Evolutionary conservation across 805 yeast genomes (phyloP), one percentile per base, ranked within the genome.

Genomic region (Sugiyamaella americana): DNA sequence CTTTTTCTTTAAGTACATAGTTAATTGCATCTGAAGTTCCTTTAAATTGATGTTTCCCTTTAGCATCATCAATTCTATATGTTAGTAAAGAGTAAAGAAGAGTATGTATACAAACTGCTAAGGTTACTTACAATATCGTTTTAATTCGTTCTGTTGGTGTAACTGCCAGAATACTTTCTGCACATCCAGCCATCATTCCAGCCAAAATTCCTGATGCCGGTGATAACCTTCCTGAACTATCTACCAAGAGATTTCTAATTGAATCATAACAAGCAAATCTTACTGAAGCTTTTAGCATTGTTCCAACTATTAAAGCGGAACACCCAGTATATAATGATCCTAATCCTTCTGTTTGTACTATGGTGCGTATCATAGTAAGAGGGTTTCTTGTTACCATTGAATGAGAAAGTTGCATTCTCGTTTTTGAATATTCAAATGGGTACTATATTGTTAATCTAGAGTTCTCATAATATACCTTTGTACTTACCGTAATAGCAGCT

Each of bases 141-240:
- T 85, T 85, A 60, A 85, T 82, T 35, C 91, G 91, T 63, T 85
- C 94, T 42, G 84, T 83, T 3, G 94, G 94, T 1, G 94, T 85
- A 37, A 85, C 93, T 0, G 94, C 94, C 37, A 84, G 71, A 30
- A 83, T 76, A 49, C 87, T 79, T 59, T 85, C 95, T 49, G 85
- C 63, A 44, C 84, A 70, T 26, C 95, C 95, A 2, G 95, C 95
- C 44, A 93, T 91, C 38, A 85, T 65, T 23, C 95, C 95, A 1
- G 95, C 95, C 36, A 85, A 46, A 5, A 85, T 87, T 58, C 95
- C 95, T 60, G 88, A 66, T 11, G 88, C 80, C 2, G 93, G 91
- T 22, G 86, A 78, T 40, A 85, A 64, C 64, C 82, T 84, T 3
- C 94, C 95, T 52, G 80, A 76, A 53, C 76, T 76, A 61, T 85